A percentile compares a stretch with the other conserved stretches of the same genome.
These are phyloP conservation scores for Talaromyces thailandensis DNA, from an alignment of 495 filamentous ascomycete genomes.

Conservation along the genomic window DNA sequence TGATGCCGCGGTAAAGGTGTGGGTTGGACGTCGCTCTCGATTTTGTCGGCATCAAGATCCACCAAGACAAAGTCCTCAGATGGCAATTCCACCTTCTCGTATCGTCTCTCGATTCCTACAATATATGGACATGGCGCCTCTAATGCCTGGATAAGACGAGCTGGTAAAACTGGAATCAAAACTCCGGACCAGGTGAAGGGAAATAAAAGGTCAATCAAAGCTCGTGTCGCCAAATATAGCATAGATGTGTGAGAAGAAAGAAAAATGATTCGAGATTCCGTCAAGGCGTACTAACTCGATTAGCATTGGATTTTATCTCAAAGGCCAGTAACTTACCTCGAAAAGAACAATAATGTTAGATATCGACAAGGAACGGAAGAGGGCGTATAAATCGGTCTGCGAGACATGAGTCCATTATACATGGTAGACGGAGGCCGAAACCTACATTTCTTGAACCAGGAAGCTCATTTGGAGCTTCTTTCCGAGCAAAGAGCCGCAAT, in stretches of 20 bases:
- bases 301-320: conserved; percentile 1
- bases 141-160: conserved; percentile 75
- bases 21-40: conserved; percentile 70
- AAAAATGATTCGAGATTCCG: conserved; percentile 92
- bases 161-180: conserved; percentile 85
- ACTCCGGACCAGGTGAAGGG: conserved; percentile 88
- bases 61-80: conserved; percentile 96
- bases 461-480: conserved; percentile 89
- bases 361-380: conserved; percentile 82
- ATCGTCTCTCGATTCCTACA: conserved; percentile 86
- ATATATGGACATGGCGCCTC: conserved; percentile 97
- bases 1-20: conserved; percentile 77
- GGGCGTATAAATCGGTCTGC: conserved; percentile 78
- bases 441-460: conserved; percentile 73
- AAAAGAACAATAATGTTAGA: conserved; percentile 87
- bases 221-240: conserved; percentile 84
- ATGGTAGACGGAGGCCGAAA: neutral
- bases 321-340: conserved; percentile 39
- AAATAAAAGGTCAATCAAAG: conserved; percentile 76
- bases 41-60: conserved; percentile 82
- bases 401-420: conserved; percentile 15
- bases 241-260: conserved; percentile 93
- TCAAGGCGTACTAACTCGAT: conserved; percentile 57
- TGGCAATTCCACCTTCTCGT: conserved; percentile 83
- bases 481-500: conserved; percentile 81